A percentile compares a stretch with the other conserved stretches of the same genome.
Conservation (phyloP, 2,329 filamentous ascomycete species). For the Epicoccum nigrum region DNA sequence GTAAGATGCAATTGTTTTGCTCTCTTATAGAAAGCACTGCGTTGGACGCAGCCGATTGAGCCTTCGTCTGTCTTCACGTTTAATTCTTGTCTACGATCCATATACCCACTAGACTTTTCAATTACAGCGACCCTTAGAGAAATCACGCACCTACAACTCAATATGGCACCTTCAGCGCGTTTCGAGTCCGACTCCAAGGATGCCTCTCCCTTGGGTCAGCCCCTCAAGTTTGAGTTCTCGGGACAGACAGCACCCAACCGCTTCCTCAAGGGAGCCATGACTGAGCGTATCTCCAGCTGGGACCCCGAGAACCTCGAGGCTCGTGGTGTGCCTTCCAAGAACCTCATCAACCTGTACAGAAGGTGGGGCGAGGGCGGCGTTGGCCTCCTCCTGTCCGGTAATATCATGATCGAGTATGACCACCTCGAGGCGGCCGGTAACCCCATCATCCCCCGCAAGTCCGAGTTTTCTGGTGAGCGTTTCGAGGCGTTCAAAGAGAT, state of each 20-base stretch:
- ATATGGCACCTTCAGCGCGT: conserved; percentile 46
- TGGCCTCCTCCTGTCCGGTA: conserved; percentile 65
- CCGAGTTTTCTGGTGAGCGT: conserved; percentile 60
- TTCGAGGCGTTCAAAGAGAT: conserved; percentile 66
- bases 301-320: conserved; percentile 58
- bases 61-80: background rate
- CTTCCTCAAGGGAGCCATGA: conserved; percentile 73
- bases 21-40: background rate
- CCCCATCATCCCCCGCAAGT: conserved; percentile 65
- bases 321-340: conserved; percentile 61
- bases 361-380: conserved; percentile 59
- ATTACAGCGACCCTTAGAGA: background rate
- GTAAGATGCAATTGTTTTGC: conserved; percentile 10
- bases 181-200: conserved; percentile 51
- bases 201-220: conserved; percentile 49
- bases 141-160: conserved; percentile 7
- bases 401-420: conserved; percentile 69
- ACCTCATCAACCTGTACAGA: conserved; percentile 60
- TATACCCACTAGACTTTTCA: conserved; percentile 4
- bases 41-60: background rate
- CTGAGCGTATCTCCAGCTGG: conserved; percentile 68
- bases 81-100: background rate
- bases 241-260: conserved; percentile 65
- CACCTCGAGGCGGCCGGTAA: conserved; percentile 60
- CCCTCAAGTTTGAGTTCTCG: conserved; percentile 56